A percentile compares a stretch with the other conserved stretches of the same genome.
Evolutionary conservation across 1,284 basidiomycete species (phyloP).

Genomic region (Moniliella sp.): DNA sequence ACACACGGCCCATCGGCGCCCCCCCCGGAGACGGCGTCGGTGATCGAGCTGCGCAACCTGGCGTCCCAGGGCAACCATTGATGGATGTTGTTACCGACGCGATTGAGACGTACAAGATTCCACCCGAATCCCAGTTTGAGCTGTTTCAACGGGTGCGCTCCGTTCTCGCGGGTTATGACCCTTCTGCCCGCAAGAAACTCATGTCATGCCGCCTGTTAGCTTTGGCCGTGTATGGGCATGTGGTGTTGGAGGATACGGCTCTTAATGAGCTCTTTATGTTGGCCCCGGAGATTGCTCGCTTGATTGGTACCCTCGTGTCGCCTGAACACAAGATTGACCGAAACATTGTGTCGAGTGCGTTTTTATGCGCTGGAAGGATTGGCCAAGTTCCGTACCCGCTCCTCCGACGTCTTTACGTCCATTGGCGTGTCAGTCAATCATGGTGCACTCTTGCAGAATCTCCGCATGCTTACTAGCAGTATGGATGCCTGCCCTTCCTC

Average conservation of each 20-base stretch:
- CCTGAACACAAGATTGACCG: constrained; percentile 9
- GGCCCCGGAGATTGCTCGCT: constrained; percentile 57
- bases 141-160: constrained; percentile 67
- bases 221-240: constrained; percentile 50
- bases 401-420: constrained; percentile 66
- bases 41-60: constrained; percentile 10
- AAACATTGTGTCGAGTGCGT: constrained; percentile 49
- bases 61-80: constrained; percentile 5
- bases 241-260: constrained; percentile 46
- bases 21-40: constrained; percentile 20
- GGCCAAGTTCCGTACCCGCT: constrained; percentile 57
- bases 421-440: constrained; percentile 90
- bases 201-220: constrained; percentile 62
- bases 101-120: constrained; percentile 51
- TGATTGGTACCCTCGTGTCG: constrained; percentile 16
- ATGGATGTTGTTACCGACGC: constrained; percentile 47
- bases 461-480: constrained; percentile 15
- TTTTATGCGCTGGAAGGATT: constrained; percentile 73
- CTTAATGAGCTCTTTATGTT: constrained; percentile 68
- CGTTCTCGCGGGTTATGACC: constrained; percentile 47
- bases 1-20: no score
- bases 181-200: constrained; percentile 53
- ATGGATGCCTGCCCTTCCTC: no score
- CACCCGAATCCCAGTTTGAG: constrained; percentile 67
- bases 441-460: constrained; percentile 42